Conservation (phyloP, 2,329 filamentous ascomycete genomes). For the Truncatella angustata region DNA sequence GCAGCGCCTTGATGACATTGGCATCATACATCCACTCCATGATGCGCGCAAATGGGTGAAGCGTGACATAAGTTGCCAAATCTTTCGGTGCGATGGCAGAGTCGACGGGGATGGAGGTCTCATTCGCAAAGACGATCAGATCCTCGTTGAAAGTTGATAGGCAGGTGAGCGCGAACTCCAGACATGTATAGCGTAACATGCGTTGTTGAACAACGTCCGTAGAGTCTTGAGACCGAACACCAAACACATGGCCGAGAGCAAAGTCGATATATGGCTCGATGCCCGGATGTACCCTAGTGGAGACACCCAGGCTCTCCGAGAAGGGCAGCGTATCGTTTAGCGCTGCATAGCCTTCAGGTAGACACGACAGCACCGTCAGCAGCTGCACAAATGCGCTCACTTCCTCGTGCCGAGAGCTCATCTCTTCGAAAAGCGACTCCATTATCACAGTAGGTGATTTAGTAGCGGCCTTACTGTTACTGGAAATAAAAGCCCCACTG, state of each 20-base stretch:
- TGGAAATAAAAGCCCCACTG: slow-evolving; percentile 51
- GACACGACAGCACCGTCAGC: slow-evolving; percentile 68
- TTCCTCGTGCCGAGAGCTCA: slow-evolving; percentile 80
- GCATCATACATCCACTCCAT: slow-evolving; percentile 99
- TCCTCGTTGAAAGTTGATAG: slow-evolving; percentile 91
- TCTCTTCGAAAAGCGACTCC: slow-evolving; percentile 69
- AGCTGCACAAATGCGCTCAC: slow-evolving; percentile 80
- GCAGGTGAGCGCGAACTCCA: slow-evolving; percentile 79
- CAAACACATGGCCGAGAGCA: slow-evolving; percentile 76
- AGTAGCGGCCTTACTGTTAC: slow-evolving; percentile 23
- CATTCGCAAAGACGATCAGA: slow-evolving; percentile 79
- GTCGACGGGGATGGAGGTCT: slow-evolving; percentile 74
- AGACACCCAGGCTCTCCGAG: slow-evolving; percentile 77
- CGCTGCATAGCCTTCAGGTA: slow-evolving; percentile 57
- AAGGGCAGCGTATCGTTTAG: slow-evolving; percentile 80
- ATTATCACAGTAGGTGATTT: slow-evolving; percentile 35
- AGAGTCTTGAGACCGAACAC: slow-evolving; percentile 62
- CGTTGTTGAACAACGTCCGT: slow-evolving; percentile 67
- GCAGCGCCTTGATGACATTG: slow-evolving; percentile 76
- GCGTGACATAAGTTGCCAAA: slow-evolving; percentile 74
- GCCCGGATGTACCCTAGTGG: slow-evolving; percentile 72
- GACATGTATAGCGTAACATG: slow-evolving; percentile 73
- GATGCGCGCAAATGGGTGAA: slow-evolving; percentile 89
- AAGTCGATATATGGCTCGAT: slow-evolving; percentile 95
- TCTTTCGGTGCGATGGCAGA: slow-evolving; percentile 70